phyloP scores from a whole-genome alignment of 306 rosid species.

The Prinsepia uniflora region DNA sequence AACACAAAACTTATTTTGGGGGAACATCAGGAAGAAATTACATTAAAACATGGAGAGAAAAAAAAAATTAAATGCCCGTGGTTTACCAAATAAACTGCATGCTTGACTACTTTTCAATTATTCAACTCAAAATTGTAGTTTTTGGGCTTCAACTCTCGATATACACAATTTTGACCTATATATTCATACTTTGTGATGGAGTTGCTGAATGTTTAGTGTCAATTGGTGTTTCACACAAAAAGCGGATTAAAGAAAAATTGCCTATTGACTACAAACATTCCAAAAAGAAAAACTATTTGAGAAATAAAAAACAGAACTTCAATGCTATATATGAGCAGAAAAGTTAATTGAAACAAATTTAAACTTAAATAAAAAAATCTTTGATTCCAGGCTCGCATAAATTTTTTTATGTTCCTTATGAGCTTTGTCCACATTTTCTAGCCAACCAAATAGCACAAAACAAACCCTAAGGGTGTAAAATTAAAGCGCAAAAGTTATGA shows the following conservation, averaged over 20 bases:
- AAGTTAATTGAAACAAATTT: too few relatives aligned
- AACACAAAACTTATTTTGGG: not conserved
- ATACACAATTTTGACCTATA: not conserved
- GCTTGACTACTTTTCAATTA: not conserved
- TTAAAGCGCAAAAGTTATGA: not conserved
- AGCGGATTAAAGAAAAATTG: too few relatives aligned
- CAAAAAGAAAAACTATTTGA: not conserved
- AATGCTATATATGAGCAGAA: not conserved
- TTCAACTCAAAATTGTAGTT: not conserved
- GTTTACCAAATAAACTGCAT: not conserved
- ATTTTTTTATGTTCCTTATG: not conserved
- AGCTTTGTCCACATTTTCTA: not conserved
- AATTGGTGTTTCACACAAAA: not conserved
- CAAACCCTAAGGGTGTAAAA: slow-evolving; percentile 12
- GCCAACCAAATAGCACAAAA: slow-evolving; percentile 9
- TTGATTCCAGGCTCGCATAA: not conserved
- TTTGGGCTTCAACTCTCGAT: not conserved
- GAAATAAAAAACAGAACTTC: not conserved
- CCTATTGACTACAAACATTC: not conserved
- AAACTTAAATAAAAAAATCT: not conserved
- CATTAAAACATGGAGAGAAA: not conserved
- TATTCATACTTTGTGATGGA: not conserved
- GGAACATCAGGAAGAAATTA: not conserved
- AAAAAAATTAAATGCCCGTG: not conserved
- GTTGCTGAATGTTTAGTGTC: not conserved